Evolutionary conservation across 179 eudicot genomes (phyloP).

Genomic region (Beta macrorhiza): DNA sequence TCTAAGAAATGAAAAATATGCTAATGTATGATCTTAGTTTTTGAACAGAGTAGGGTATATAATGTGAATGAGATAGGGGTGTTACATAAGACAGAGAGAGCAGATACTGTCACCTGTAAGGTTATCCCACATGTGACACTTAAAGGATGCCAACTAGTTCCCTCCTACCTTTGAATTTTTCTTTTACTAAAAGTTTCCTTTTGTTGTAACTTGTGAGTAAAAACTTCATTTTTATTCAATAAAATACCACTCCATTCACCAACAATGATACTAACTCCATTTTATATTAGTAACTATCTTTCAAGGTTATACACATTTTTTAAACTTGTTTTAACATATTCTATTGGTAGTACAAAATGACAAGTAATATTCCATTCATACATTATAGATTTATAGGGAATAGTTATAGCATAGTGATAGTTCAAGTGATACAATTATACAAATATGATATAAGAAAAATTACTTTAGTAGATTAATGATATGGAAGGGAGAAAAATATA

Average conservation of each 20-base stretch:
- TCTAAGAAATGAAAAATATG: constrained; percentile 6
- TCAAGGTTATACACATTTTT: no score
- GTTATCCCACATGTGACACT: constrained; percentile 14
- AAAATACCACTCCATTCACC: not conserved
- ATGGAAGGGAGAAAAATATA: not conserved
- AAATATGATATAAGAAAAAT: not conserved
- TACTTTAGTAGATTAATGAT: not conserved
- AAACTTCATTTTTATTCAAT: not conserved
- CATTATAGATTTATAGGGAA: not conserved
- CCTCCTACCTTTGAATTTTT: not conserved
- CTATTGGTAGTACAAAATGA: not conserved
- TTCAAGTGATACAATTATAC: not conserved
- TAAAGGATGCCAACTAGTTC: not conserved
- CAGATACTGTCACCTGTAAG: not conserved
- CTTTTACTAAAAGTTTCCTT: not conserved
- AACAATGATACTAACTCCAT: not conserved
- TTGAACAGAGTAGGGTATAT: not conserved
- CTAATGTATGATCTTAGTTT: not conserved
- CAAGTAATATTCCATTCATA: not conserved
- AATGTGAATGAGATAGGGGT: constrained; percentile 1
- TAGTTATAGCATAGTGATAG: not conserved
- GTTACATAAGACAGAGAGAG: not conserved
- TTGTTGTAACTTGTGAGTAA: not conserved
- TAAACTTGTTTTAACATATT: not conserved
- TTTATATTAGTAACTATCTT: no score